Conservation (phyloP, 1,284 basidiomycete species). For the Uromyces viciae-fabae region DNA sequence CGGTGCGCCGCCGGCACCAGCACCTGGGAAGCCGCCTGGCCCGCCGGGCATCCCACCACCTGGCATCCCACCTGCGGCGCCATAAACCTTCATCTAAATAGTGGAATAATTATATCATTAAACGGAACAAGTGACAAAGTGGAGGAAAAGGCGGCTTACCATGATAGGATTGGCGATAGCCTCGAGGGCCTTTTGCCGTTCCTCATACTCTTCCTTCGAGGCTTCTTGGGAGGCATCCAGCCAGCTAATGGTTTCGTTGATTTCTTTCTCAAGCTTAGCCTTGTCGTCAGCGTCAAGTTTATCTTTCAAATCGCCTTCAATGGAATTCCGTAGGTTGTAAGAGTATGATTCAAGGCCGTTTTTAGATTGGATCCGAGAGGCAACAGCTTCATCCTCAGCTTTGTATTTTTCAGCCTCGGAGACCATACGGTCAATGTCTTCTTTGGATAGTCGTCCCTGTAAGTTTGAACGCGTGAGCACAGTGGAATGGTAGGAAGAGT, state of each 20-base stretch:
- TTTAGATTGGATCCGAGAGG: slow-evolving; percentile 73
- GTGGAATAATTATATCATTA: neutral
- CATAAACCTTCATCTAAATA: slow-evolving; percentile 67
- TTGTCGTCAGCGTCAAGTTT: slow-evolving; percentile 91
- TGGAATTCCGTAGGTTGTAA: slow-evolving; percentile 91
- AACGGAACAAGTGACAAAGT: neutral
- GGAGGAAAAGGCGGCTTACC: slow-evolving; percentile 37
- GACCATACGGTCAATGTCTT: slow-evolving; percentile 98
- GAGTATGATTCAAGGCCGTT: slow-evolving; percentile 74
- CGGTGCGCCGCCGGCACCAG: slow-evolving; percentile 41
- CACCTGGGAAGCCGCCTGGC: slow-evolving; percentile 58
- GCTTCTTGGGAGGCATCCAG: slow-evolving; percentile 85
- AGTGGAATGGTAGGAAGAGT: slow-evolving; percentile 45
- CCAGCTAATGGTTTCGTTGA: slow-evolving; percentile 82
- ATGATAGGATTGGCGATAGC: slow-evolving; percentile 78
- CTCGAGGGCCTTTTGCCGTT: slow-evolving; percentile 94
- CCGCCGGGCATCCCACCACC: slow-evolving; percentile 59
- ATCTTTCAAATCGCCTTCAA: slow-evolving; percentile 62
- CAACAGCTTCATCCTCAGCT: slow-evolving; percentile 61
- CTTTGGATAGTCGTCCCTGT: slow-evolving; percentile 86
- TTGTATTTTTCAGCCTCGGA: slow-evolving; percentile 90
- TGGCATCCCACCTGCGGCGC: slow-evolving; percentile 56
- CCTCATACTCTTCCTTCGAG: slow-evolving; percentile 91
- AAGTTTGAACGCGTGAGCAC: slow-evolving; percentile 42
- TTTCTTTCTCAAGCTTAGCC: slow-evolving; percentile 73